Evolutionary conservation across 805 yeast species (phyloP).

Genomic region (Starmerella sirachaensis): DNA sequence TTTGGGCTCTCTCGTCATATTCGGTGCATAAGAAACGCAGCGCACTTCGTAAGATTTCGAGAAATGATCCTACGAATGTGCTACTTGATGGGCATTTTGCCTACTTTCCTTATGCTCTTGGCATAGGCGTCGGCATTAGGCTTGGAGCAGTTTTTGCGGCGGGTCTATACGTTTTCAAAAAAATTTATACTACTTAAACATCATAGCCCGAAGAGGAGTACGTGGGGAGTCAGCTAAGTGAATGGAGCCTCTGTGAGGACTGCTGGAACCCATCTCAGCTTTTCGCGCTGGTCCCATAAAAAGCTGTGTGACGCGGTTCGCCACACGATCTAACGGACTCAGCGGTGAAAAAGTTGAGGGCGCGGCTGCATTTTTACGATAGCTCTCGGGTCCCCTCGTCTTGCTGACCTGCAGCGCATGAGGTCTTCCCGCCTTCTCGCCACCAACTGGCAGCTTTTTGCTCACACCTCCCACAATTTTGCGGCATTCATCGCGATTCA

Average conservation of each 20-base stretch:
- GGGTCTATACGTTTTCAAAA: too few species aligned
- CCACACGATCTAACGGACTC: slow-evolving; percentile 5
- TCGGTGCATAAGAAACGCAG: slow-evolving; percentile 4
- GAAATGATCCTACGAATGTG: slow-evolving; percentile 21
- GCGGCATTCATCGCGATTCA: too few species aligned
- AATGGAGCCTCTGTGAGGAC: slow-evolving; percentile 9
- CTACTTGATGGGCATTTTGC: slow-evolving; percentile 23
- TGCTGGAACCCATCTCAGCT: background rate
- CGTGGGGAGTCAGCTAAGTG: slow-evolving; percentile 13
- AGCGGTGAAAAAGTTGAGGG: background rate
- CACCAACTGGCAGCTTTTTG: too few species aligned
- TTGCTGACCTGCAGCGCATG: too few species aligned
- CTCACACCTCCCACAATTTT: too few species aligned
- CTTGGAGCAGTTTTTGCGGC: background rate
- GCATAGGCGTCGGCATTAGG: background rate
- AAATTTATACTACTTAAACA: background rate
- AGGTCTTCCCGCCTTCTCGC: too few species aligned
- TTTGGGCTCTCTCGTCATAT: slow-evolving; percentile 11
- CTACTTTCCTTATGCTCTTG: slow-evolving; percentile 7
- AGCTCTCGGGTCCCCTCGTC: too few species aligned
- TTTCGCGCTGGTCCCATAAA: slow-evolving; percentile 7
- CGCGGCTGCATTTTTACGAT: background rate
- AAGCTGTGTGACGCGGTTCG: slow-evolving; percentile 4
- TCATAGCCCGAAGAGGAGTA: slow-evolving; percentile 14
- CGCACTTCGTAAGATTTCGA: slow-evolving; percentile 6